These are phyloP conservation scores for Cryptococcus sp. DNA, from an alignment of 1,284 basidiomycete genomes.

Conservation along the genomic window DNA sequence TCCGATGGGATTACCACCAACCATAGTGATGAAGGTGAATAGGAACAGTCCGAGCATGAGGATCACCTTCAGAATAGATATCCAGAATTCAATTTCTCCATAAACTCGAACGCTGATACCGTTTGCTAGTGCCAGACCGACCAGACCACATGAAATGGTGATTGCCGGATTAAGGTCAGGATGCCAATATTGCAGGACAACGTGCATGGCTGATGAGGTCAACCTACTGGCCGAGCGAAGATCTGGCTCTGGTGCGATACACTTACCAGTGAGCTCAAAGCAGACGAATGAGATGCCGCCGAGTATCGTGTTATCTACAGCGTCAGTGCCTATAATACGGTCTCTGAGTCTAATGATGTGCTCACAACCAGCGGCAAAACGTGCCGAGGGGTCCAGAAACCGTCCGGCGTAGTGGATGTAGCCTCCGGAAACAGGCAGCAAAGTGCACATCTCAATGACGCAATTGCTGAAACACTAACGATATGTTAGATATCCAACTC, in stretches of 20 bases:
- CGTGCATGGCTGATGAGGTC: constrained; percentile 33
- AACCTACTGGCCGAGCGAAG: too few species aligned
- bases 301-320: too few species aligned
- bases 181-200: constrained; percentile 29
- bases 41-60: constrained; percentile 31
- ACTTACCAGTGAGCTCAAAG: constrained; percentile 17
- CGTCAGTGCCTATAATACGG: too few species aligned
- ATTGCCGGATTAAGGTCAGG: constrained; percentile 26
- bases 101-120: constrained; percentile 22
- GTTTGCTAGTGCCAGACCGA: constrained; percentile 20
- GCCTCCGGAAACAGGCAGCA: constrained; percentile 19
- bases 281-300: too few species aligned
- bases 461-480: constrained; percentile 22
- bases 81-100: constrained; percentile 35
- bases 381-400: too few species aligned
- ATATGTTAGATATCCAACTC: too few species aligned
- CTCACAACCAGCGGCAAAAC: too few species aligned
- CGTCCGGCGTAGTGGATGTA: constrained; percentile 22
- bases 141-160: constrained; percentile 23
- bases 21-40: constrained; percentile 39
- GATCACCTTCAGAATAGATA: constrained; percentile 30
- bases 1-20: constrained; percentile 29
- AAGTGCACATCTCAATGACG: constrained; percentile 23
- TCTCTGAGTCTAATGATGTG: too few species aligned
- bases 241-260: too few species aligned